Percentiles rank a stretch among this genome's conserved stretches.
Conservation (phyloP, 2,329 filamentous ascomycete species). For the Metarhizium sp. region DNA sequence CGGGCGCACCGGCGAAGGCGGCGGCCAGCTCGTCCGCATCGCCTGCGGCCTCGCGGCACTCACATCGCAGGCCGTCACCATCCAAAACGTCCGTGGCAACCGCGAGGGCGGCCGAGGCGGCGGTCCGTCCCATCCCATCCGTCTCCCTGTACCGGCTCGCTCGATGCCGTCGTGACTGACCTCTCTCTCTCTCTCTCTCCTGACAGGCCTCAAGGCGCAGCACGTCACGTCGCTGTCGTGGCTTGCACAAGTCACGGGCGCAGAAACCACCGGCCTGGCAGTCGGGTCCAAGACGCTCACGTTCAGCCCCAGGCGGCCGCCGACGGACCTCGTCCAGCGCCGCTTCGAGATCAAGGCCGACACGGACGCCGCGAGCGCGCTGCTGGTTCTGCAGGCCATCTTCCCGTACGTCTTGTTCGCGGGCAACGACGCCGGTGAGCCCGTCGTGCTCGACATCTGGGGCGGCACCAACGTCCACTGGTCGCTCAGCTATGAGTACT, state of each 20-base stretch:
- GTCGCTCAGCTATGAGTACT: conserved; percentile 51
- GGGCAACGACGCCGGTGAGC: conserved; percentile 29
- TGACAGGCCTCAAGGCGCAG: conserved; percentile 48
- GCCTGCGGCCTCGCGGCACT: conserved; percentile 48
- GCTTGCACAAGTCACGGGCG: conserved; percentile 41
- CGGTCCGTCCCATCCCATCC: conserved; percentile 13
- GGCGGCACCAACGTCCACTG: conserved; percentile 52
- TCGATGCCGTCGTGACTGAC: background rate
- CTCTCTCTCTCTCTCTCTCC: background rate
- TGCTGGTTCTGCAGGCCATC: conserved; percentile 51
- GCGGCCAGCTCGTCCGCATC: conserved; percentile 50
- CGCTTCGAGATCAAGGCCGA: conserved; percentile 40
- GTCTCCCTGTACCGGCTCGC: no score
- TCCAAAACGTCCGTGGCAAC: conserved; percentile 47
- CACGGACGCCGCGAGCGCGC: conserved; percentile 41
- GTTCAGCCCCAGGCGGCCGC: conserved; percentile 32
- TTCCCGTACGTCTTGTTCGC: conserved; percentile 50
- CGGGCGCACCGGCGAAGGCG: conserved; percentile 50
- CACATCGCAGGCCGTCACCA: conserved; percentile 41
- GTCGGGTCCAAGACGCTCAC: conserved; percentile 42
- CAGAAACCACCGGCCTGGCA: conserved; percentile 38
- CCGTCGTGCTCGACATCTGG: conserved; percentile 40
- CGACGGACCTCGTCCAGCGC: conserved; percentile 29
- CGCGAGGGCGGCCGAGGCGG: conserved; percentile 21
- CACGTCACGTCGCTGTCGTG: conserved; percentile 48